Conservation (phyloP, 768 basidiomycete genomes). For the Lyophyllum atratum region DNA sequence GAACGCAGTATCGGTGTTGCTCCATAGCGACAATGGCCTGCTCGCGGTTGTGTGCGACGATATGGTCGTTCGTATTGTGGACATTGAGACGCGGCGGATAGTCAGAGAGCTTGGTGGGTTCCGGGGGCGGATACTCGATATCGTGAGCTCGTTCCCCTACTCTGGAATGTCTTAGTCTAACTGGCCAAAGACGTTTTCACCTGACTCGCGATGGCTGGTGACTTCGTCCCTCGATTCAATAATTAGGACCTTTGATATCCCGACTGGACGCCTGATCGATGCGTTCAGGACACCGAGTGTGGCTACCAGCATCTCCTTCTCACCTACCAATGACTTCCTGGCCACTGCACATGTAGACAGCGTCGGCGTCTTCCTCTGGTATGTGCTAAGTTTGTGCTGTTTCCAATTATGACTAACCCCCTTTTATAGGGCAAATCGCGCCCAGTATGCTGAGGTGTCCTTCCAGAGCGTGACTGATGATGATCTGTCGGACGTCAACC, state of each 20-base stretch:
- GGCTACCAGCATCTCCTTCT: conserved; percentile 89
- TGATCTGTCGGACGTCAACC: conserved; percentile 62
- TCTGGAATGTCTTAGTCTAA: neutral
- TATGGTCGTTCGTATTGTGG: conserved; percentile 79
- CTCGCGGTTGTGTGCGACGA: conserved; percentile 88
- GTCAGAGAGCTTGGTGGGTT: conserved; percentile 91
- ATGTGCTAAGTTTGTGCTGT: conserved; percentile 14
- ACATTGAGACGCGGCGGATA: conserved; percentile 85
- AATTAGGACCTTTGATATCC: conserved; percentile 94
- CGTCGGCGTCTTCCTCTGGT: conserved; percentile 96
- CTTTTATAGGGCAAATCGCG: conserved; percentile 82
- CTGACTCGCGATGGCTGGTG: conserved; percentile 94
- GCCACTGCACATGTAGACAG: conserved; percentile 94
- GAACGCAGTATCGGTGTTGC: conserved; percentile 62
- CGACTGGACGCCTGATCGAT: conserved; percentile 90
- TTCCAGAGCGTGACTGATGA: conserved; percentile 80
- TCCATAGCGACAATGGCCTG: conserved; percentile 86
- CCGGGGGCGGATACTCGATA: conserved; percentile 82
- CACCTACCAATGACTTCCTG: conserved; percentile 93
- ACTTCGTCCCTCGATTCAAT: conserved; percentile 86
- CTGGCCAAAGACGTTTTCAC: conserved; percentile 77
- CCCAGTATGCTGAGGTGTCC: conserved; percentile 87
- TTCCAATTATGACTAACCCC: neutral
- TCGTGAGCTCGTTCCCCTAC: conserved; percentile 50
- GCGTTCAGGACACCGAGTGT: conserved; percentile 86